Base-by-base conservation (phyloP, 2,329 filamentous ascomycete genomes). In the Alternaria infectoria region DNA sequence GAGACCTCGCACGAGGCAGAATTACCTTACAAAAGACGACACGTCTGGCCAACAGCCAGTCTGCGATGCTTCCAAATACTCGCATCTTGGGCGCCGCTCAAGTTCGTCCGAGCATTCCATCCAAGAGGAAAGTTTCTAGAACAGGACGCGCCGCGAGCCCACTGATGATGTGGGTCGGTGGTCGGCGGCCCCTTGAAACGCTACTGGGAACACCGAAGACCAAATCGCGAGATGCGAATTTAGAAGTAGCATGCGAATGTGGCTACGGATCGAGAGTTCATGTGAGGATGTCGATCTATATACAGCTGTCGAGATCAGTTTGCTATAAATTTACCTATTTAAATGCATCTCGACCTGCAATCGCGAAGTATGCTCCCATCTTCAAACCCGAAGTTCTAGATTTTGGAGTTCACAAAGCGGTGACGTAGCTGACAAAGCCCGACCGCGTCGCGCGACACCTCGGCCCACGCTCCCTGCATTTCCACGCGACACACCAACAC, bases 1-100 rank as follows among this genome's bases (percentile, higher is more conserved):
- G 85, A 86, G 65, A 61, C 51, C 52, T 17, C 49, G 59, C 49
- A 61, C 57, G 55, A 62, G 57, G 61, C 57, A 23, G 50, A 28
- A 44, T 52, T 12, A 40, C 46, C 36, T 68, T 69, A 71, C 62
- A 49, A 66, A 68, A 54, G 59, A 64, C 58, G 43, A 62, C 49
- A 54, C 63, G 44, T 64, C 65, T 69, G 63, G 67, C 44, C 54
- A 45, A 32, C 40, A 19, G 47, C 45, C 52, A 63, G 44, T 40
- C 61, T 54, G 67, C 61, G 30, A 57, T 52, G 50, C 50, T 65
- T 58, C 52, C 56, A 50, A 59, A 57, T 57, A 57, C 44, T 49
- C 7, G 44, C 46, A 32, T 62, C 26, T 43, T 40, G 26, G 26
- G 56, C 50, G 51, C 63, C 64, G 64, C 65, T 36, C 66, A 57